A percentile compares a stretch with the other conserved stretches of the same genome.
Evolutionary conservation across 1,139 yeast species (phyloP).

Genomic region (Lodderomyces beijingensis): DNA sequence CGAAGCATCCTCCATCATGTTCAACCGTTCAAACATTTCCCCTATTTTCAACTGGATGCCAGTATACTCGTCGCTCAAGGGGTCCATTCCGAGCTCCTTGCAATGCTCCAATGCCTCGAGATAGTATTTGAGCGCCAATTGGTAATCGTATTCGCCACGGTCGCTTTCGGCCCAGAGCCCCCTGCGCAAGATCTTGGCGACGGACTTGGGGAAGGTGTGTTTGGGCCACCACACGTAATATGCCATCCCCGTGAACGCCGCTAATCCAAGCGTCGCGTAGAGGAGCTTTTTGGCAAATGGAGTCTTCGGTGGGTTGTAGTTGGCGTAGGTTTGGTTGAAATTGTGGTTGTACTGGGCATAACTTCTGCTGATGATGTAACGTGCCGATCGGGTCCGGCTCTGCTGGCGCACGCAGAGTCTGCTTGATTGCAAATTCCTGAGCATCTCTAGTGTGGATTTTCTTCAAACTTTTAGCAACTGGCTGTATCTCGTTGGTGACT

Average conservation of each 20-base stretch:
- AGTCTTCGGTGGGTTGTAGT: slow-evolving; percentile 12
- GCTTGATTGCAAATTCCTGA: too few relatives aligned
- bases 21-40: slow-evolving; percentile 75
- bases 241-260: slow-evolving; percentile 28
- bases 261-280: slow-evolving; percentile 23
- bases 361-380: too few relatives aligned
- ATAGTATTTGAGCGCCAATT: slow-evolving; percentile 66
- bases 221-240: slow-evolving; percentile 64
- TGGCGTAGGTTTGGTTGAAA: slow-evolving; percentile 9
- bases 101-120: slow-evolving; percentile 50
- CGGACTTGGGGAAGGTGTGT: slow-evolving; percentile 48
- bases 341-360: slow-evolving; percentile 1
- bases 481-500: too few relatives aligned
- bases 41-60: slow-evolving; percentile 84
- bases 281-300: slow-evolving; percentile 18
- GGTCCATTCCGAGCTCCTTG: slow-evolving; percentile 43
- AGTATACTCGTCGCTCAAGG: slow-evolving; percentile 48
- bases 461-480: too few relatives aligned
- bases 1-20: slow-evolving; percentile 58
- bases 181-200: slow-evolving; percentile 65
- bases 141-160: slow-evolving; percentile 58
- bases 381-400: too few relatives aligned
- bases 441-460: too few relatives aligned
- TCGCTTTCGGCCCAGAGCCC: slow-evolving; percentile 86
- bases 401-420: too few relatives aligned